These are phyloP conservation scores for Vicia faba DNA, from an alignment of 306 rosid species.

Conservation along the genomic window DNA sequence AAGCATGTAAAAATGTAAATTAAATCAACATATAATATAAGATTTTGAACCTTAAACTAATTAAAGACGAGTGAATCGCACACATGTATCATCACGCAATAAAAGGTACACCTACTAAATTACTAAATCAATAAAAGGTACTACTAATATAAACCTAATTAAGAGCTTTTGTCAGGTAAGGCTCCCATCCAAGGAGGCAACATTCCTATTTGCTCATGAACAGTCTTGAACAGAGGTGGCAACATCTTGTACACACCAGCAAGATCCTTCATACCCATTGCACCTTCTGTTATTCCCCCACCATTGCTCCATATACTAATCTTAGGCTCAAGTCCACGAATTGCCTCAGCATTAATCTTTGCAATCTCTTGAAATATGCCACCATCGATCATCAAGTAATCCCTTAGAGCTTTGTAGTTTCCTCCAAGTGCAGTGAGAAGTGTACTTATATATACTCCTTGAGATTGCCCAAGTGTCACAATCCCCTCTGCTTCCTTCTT, in stretches of 20 bases:
- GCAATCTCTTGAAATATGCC: constrained; percentile 48
- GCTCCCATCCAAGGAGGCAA: constrained; percentile 51
- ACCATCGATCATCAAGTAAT: constrained; percentile 40
- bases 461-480: constrained; percentile 37
- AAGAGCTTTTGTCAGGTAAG: constrained; percentile 7
- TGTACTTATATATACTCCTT: constrained; percentile 31
- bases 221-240: constrained; percentile 44
- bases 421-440: constrained; percentile 41
- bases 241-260: constrained; percentile 44
- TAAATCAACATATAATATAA: too few species aligned
- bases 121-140: background rate
- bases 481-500: constrained; percentile 46
- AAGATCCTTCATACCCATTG: constrained; percentile 33
- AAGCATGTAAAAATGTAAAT: too few species aligned
- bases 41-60: background rate
- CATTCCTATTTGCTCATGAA: constrained; percentile 51
- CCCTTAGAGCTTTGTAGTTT: constrained; percentile 32
- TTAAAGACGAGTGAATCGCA: background rate
- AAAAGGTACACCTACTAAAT: background rate
- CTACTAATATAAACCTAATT: background rate
- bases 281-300: background rate
- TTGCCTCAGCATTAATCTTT: constrained; percentile 40
- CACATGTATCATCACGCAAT: background rate
- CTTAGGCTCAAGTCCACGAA: constrained; percentile 46
- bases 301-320: constrained; percentile 44